Evolutionary conservation across 2,329 filamentous ascomycete species (phyloP).

Genomic region (Kalmusia sp.): DNA sequence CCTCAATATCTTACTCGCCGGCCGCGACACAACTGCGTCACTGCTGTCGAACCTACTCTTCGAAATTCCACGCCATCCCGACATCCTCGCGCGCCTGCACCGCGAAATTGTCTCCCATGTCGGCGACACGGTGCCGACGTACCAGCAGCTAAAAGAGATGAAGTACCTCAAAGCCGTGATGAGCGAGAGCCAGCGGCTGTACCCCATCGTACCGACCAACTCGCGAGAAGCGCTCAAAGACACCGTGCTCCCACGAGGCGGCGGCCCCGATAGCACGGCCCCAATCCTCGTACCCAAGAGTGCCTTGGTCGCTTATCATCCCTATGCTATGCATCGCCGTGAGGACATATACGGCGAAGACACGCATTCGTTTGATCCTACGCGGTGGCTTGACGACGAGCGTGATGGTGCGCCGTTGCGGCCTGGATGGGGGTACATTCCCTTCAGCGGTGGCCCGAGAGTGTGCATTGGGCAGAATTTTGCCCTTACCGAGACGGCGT

Average conservation of each 20-base stretch:
- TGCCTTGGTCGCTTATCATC: slow-evolving; percentile 17
- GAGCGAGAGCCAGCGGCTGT: slow-evolving; percentile 40
- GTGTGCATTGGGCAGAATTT: slow-evolving; percentile 38
- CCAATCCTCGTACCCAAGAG: slow-evolving; percentile 41
- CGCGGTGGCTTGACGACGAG: slow-evolving; percentile 40
- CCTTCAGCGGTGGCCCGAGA: slow-evolving; percentile 35
- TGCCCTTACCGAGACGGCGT: slow-evolving; percentile 31
- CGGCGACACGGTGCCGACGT: slow-evolving; percentile 24
- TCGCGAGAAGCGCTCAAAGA: slow-evolving; percentile 32
- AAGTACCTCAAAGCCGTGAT: slow-evolving; percentile 37
- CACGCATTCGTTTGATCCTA: slow-evolving; percentile 38
- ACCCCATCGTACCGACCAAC: slow-evolving; percentile 41
- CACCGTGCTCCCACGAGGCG: slow-evolving; percentile 38
- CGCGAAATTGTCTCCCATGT: slow-evolving; percentile 54
- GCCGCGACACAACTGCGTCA: slow-evolving; percentile 41
- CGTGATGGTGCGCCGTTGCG: slow-evolving; percentile 14
- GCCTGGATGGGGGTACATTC: slow-evolving; percentile 37
- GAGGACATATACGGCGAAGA: slow-evolving; percentile 42
- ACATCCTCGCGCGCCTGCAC: slow-evolving; percentile 39
- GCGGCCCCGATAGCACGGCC: slow-evolving; percentile 29
- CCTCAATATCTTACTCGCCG: slow-evolving; percentile 43
- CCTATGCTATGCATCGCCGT: slow-evolving; percentile 37
- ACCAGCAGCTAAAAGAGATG: slow-evolving; percentile 36
- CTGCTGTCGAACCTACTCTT: slow-evolving; percentile 43
- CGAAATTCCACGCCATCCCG: slow-evolving; percentile 45